These are phyloP conservation scores for Umbelopsis sp. DNA, from an alignment of 192 early-diverging fungal species.

Conservation along the genomic window DNA sequence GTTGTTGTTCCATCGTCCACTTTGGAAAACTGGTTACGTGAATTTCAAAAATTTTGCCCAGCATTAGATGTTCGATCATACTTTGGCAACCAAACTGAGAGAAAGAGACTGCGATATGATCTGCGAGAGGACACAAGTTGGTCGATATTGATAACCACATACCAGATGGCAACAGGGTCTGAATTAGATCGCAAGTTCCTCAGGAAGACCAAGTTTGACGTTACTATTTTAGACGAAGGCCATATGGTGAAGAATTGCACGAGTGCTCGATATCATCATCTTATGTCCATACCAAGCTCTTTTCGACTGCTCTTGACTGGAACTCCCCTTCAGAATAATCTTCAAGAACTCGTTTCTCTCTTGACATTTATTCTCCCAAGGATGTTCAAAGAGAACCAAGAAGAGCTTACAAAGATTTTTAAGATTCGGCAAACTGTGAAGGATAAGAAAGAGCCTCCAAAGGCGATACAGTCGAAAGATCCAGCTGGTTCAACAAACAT, in stretches of 20 bases:
- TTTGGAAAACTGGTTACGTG: constrained; percentile 87
- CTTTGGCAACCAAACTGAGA: constrained; percentile 60
- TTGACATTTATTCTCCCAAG: constrained; percentile 87
- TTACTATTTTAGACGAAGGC: constrained; percentile 88
- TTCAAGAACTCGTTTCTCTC: constrained; percentile 84
- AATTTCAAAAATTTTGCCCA: constrained; percentile 74
- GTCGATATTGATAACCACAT: constrained; percentile 81
- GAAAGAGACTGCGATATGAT: constrained; percentile 54
- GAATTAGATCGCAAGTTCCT: constrained; percentile 77
- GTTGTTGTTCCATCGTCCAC: constrained; percentile 89
- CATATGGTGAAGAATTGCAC: constrained; percentile 91
- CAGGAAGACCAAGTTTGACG: constrained; percentile 57
- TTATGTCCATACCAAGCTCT: constrained; percentile 60
- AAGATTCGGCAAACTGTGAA: constrained; percentile 50
- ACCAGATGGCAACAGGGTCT: constrained; percentile 71
- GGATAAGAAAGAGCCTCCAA: background rate
- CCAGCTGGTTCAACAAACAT: constrained; percentile 20
- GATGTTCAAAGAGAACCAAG: constrained; percentile 65
- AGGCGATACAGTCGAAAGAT: background rate
- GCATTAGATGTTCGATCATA: constrained; percentile 58
- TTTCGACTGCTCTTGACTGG: constrained; percentile 80
- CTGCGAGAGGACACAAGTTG: constrained; percentile 51
- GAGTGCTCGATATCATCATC: constrained; percentile 74
- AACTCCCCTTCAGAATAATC: constrained; percentile 86
- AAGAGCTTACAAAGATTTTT: constrained; percentile 58